Evolutionary conservation across 2,329 filamentous ascomycete genomes (phyloP), one percentile per base, ranked within the genome.

Genomic region (Pleoardoris graminearum): DNA sequence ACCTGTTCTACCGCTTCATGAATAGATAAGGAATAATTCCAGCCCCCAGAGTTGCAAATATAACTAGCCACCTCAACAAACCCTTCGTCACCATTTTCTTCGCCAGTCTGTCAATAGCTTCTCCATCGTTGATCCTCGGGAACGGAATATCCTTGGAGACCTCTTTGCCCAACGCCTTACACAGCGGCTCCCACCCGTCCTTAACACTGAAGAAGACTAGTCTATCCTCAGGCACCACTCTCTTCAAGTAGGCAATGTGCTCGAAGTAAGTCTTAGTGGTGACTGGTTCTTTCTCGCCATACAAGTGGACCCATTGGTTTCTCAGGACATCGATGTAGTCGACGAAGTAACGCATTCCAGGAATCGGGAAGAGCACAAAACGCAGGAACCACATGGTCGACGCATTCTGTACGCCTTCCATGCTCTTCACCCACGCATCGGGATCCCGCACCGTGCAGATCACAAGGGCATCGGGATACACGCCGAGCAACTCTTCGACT

Each of bases 401-500:
- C 3, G 48, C 49, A 19, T 56, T 55, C 3, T 48, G 14, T 4
- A 60, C 36, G 3, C 22, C 45, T 8, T 43, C 43, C 53, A 66
- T 62, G 39, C 60, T 65, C 35, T 63, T 58, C 1, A 59, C 57
- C 62, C 63, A 67, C 10, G 54, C 50, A 17, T 65, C 56, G 8
- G 58, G 53, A 27, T 66, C 60, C 4, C 65, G 53, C 10, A 57
- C 44, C 3, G 65, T 68, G 50, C 60, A 61, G 16, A 82, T 74
- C 3, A 81, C 77, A 49, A 76, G 76, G 11, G 78, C 79, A 23
- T 81, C 71, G 0, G 80, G 79, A 53, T 80, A 81, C 7, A 80
- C 55, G 49, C 77, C 72, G 52, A 81, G 60, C 30, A 82, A 63
- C 43, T 81, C 78, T 12, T 73, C 68, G 16, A 79, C 65, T 22